Evolutionary conservation across 2,329 filamentous ascomycete genomes (phyloP).

Genomic region (Aspergillus sp.): DNA sequence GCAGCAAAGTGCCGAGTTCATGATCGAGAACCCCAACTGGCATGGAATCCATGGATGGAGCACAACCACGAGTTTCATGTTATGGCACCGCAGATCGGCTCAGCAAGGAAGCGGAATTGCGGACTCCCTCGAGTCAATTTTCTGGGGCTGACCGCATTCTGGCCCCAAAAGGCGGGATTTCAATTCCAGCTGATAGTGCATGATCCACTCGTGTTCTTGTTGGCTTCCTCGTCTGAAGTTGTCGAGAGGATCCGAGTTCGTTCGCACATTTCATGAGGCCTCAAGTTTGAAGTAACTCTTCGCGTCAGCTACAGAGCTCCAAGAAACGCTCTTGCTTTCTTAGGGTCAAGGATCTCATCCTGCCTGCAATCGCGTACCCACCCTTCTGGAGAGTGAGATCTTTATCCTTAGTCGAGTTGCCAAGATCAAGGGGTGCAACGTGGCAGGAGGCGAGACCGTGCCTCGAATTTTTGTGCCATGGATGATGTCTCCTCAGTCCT

Average conservation of each 20-base stretch:
- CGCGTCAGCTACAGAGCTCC: background rate
- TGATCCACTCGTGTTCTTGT: background rate
- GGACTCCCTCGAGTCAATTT: background rate
- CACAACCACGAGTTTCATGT: slow-evolving; percentile 21
- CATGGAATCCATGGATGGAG: slow-evolving; percentile 4
- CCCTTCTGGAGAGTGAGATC: slow-evolving; percentile 28
- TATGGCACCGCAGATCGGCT: slow-evolving; percentile 18
- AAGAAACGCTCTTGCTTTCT: background rate
- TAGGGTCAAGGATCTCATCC: slow-evolving; percentile 1
- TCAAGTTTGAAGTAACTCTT: background rate
- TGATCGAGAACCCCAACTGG: slow-evolving; percentile 11
- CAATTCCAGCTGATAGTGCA: slow-evolving; percentile 3
- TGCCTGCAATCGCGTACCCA: slow-evolving; percentile 11
- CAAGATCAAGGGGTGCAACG: slow-evolving; percentile 33
- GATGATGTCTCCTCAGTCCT: background rate
- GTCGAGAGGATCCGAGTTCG: background rate
- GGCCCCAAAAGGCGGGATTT: slow-evolving; percentile 8
- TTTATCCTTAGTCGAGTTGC: slow-evolving; percentile 32
- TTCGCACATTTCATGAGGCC: background rate
- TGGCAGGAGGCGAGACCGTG: slow-evolving; percentile 29
- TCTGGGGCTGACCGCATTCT: slow-evolving; percentile 15
- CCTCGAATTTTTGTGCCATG: slow-evolving; percentile 9
- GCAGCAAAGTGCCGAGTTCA: slow-evolving; percentile 6
- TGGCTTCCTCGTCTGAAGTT: background rate
- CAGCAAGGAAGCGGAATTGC: background rate